Evolutionary conservation across 441 rosid species (phyloP), one percentile per base, ranked within the genome.

Genomic region (Flueggea neowawraea): DNA sequence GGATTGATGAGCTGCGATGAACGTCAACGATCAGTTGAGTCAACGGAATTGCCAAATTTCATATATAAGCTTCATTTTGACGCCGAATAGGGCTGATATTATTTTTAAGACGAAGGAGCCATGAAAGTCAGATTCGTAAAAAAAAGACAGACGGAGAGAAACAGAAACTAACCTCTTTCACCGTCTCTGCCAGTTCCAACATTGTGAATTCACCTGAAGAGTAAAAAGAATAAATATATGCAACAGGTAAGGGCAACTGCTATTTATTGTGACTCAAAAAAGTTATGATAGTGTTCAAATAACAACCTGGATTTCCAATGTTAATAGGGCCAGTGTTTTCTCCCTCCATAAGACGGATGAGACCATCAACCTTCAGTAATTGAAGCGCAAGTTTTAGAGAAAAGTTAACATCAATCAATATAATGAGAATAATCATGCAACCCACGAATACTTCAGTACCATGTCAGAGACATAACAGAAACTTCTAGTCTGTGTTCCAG

Each of bases 391-490:
- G 36, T 6, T 36, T 60, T 15, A 69, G 63, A 39, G 13, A 61
- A 47, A 28, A 55, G 48, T 17, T 13, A 54, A 13, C 45, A 58
- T 41, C 62, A 54, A 31, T 56, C 52, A 53, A n/a, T 22, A 41
- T 52, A n/a, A 62, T 31, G 43, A 55, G 3, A 43, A 17, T 31
- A 36, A 36, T 10, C 31, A 5, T 11, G 55, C 17, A 32, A 51
- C 11, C 31, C 50, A 51, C 43, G 32, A 12, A 43, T 22, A 22
- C 28, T 22, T 22, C 28, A 16, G 13, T 82, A 95, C 99, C 99
- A 95, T 85, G 77, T 95, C 99, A 32, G 98, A 88, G 50, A 95
- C 98, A 52, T 83, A 95, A 69, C 99, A 95, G 84, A 95, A 95
- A 72, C 98, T 95, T 31, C 98, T 89, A 17, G 99, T 95, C 73